Evolutionary conservation across 495 filamentous ascomycete species (phyloP).

Genomic region (Aspergillus bridgeri): DNA sequence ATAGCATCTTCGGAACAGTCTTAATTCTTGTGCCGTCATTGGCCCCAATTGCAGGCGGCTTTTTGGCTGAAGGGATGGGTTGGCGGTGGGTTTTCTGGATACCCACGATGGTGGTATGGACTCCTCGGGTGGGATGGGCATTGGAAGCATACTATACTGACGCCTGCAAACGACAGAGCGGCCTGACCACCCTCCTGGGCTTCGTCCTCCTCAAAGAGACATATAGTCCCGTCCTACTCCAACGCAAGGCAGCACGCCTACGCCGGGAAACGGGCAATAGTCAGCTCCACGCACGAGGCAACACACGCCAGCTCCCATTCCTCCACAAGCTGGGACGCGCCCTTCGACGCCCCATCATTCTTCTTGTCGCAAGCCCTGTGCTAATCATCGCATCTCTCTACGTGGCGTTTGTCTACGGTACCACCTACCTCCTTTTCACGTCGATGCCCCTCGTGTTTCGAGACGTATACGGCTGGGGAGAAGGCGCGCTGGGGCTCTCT

Average conservation of each 20-base stretch:
- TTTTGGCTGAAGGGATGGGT: not conserved
- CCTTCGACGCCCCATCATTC: not conserved
- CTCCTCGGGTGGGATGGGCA: not conserved
- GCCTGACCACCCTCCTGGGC: not conserved
- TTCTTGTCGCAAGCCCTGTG: not conserved
- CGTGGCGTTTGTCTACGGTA: not conserved
- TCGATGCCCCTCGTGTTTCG: not conserved
- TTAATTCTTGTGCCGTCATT: not conserved
- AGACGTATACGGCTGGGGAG: not conserved
- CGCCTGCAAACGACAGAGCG: not conserved
- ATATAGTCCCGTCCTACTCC: not conserved
- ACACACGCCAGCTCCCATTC: not conserved
- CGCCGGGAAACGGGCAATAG: not conserved
- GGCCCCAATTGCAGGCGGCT: not conserved
- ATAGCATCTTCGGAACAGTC: not conserved
- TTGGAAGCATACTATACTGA: not conserved
- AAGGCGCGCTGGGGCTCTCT: not conserved
- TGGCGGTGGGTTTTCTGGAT: not conserved
- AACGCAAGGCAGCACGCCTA: not conserved
- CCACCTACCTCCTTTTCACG: not conserved
- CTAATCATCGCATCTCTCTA: not conserved
- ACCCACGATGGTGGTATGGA: not conserved
- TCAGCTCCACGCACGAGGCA: not conserved
- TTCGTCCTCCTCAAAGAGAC: not conserved
- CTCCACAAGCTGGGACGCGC: not conserved